These are phyloP conservation scores for Curvularia spicifera DNA, from an alignment of 2,329 filamentous ascomycete species.

Conservation along the genomic window DNA sequence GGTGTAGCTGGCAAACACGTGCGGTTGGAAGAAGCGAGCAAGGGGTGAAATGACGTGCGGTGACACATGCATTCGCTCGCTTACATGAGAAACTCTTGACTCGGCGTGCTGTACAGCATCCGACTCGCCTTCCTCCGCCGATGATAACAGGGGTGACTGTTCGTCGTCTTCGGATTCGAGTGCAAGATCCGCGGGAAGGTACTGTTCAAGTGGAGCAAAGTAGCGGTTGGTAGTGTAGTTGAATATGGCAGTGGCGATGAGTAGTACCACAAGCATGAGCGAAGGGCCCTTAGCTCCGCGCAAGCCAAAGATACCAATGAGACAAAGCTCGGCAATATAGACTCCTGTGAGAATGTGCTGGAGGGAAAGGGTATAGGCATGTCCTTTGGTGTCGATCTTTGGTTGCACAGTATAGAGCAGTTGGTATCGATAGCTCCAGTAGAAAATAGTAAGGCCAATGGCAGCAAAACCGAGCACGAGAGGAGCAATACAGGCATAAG, in stretches of 20 bases:
- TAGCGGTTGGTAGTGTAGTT: constrained; percentile 45
- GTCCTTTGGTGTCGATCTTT: constrained; percentile 82
- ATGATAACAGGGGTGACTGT: constrained; percentile 38
- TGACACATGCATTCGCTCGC: constrained; percentile 33
- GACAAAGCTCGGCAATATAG: constrained; percentile 80
- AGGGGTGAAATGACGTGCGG: constrained; percentile 35
- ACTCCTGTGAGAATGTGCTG: constrained; percentile 84
- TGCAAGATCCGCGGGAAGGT: constrained; percentile 43
- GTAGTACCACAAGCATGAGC: constrained; percentile 40
- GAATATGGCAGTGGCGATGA: constrained; percentile 43
- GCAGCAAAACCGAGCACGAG: constrained; percentile 83
- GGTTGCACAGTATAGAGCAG: constrained; percentile 85
- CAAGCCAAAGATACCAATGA: constrained; percentile 78
- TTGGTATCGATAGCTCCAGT: constrained; percentile 89
- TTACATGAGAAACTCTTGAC: constrained; percentile 37
- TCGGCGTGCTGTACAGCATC: constrained; percentile 27
- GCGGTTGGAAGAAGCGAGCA: constrained; percentile 46
- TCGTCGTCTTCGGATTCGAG: constrained; percentile 34
- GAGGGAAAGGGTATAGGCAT: constrained; percentile 85
- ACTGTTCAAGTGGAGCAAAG: constrained; percentile 45
- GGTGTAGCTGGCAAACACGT: constrained; percentile 43
- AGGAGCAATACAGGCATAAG: constrained; percentile 86
- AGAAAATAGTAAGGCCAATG: constrained; percentile 79
- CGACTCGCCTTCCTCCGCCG: constrained; percentile 42
- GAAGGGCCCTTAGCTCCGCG: constrained; percentile 43